A percentile compares a stretch with the other conserved stretches of the same genome.
Conservation (phyloP, 768 basidiomycete species). For the Pleurotus giganteus region DNA sequence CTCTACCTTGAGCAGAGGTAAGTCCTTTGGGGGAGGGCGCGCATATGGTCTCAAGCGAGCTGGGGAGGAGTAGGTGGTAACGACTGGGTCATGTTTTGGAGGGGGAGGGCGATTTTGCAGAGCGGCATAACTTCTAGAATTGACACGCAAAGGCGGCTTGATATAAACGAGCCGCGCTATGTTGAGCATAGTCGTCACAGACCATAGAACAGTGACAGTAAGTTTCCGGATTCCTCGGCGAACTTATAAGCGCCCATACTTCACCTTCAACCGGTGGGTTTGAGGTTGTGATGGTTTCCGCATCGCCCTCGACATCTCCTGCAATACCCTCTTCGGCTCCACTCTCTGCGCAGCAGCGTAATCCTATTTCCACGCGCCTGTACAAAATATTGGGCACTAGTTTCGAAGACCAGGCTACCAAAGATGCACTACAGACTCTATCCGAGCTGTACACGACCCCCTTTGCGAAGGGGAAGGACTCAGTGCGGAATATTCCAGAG, state of each 20-base stretch:
- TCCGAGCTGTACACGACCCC: slow-evolving; percentile 68
- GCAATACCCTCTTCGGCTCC: slow-evolving; percentile 19
- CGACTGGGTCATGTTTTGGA: slow-evolving; percentile 1
- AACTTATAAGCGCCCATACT: neutral
- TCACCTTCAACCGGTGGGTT: neutral
- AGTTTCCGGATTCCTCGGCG: neutral
- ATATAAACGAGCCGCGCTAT: neutral
- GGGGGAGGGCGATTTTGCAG: neutral
- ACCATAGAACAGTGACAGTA: neutral
- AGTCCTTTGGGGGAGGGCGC: neutral
- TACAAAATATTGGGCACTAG: slow-evolving; percentile 87
- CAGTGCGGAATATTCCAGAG: slow-evolving; percentile 22
- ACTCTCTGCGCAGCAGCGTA: slow-evolving; percentile 31
- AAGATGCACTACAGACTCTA: slow-evolving; percentile 79
- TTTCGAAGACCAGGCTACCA: slow-evolving; percentile 74
- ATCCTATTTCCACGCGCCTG: slow-evolving; percentile 82
- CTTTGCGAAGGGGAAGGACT: slow-evolving; percentile 31
- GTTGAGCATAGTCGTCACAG: neutral
- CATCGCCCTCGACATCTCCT: slow-evolving; percentile 11
- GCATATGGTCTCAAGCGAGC: slow-evolving; percentile 2
- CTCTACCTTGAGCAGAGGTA: slow-evolving; percentile 2
- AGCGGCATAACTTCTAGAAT: neutral
- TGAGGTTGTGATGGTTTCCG: neutral
- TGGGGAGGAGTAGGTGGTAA: slow-evolving; percentile 4
- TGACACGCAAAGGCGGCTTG: neutral